These are phyloP conservation scores for Salisapilia sapeloensis DNA, from an alignment of 352 stramenopile species.

Conservation along the genomic window DNA sequence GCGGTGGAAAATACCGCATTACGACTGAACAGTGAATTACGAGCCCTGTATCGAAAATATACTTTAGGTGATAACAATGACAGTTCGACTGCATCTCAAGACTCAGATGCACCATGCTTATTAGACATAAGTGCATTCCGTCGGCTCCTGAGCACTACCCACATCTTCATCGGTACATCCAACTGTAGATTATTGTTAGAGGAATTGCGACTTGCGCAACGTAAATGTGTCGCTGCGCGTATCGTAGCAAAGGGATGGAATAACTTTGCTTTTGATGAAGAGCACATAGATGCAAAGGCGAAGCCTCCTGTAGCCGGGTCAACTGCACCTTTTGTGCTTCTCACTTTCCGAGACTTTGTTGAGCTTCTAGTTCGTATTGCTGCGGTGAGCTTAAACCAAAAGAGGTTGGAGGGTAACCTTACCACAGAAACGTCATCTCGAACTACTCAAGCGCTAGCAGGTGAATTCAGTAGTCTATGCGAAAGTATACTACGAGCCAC, in stretches of 20 bases:
- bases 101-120: no score
- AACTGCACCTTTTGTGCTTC: constrained; percentile 13
- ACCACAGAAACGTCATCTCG: no score
- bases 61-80: no score
- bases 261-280: not conserved
- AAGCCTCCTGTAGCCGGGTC: constrained; percentile 6
- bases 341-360: constrained; percentile 46
- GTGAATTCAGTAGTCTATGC: no score
- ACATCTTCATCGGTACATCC: not conserved
- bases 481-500: no score
- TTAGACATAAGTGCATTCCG: no score
- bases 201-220: not conserved
- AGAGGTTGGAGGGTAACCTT: no score
- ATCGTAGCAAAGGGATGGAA: not conserved
- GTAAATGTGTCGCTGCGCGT: not conserved
- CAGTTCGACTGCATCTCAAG: no score
- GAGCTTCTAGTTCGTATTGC: constrained; percentile 44
- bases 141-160: no score
- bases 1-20: constrained; percentile 28
- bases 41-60: constrained; percentile 33
- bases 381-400: no score
- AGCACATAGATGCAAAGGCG: not conserved
- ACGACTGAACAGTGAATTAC: constrained; percentile 43
- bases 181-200: not conserved
- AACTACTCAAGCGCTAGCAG: no score